A percentile compares a stretch with the other conserved stretches of the same genome.
These are phyloP conservation scores for Diaporthe aspalathi DNA, from an alignment of 2,329 filamentous ascomycete species.

Conservation along the genomic window DNA sequence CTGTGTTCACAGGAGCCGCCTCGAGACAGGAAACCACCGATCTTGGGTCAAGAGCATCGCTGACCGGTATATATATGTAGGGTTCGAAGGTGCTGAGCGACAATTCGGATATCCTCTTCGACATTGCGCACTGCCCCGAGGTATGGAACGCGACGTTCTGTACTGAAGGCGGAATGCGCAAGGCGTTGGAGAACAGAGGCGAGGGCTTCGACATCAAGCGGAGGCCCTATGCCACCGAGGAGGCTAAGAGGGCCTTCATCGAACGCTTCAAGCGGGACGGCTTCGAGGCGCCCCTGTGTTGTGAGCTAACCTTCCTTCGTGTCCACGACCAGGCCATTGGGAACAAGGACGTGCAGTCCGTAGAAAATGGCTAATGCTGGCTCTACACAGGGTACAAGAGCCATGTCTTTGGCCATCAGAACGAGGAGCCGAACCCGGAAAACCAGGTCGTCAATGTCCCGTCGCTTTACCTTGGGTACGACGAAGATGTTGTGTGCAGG, in stretches of 20 bases:
- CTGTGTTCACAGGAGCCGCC: not conserved
- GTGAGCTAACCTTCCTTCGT: conserved; percentile 11
- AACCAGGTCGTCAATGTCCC: conserved; percentile 44
- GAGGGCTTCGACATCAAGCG: conserved; percentile 42
- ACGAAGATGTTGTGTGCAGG: conserved; percentile 45
- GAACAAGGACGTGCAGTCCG: too few species aligned
- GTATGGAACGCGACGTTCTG: conserved; percentile 52
- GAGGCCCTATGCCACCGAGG: conserved; percentile 44
- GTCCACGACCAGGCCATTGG: not conserved
- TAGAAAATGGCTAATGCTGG: not conserved
- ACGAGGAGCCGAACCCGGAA: conserved; percentile 41
- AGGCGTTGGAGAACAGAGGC: conserved; percentile 41
- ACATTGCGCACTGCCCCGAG: conserved; percentile 48
- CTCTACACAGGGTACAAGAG: conserved; percentile 43
- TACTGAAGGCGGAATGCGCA: conserved; percentile 49
- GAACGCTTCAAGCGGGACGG: conserved; percentile 44
- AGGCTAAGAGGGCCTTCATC: conserved; percentile 44
- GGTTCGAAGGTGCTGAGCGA: conserved; percentile 51
- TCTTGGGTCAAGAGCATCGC: not conserved
- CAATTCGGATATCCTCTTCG: conserved; percentile 53
- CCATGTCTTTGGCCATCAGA: conserved; percentile 40
- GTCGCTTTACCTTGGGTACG: conserved; percentile 44
- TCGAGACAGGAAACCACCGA: not conserved
- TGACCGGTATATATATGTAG: not conserved
- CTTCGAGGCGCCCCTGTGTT: conserved; percentile 46